phyloP scores from a whole-genome alignment of 768 basidiomycete species.

The Boletellus ananas region DNA sequence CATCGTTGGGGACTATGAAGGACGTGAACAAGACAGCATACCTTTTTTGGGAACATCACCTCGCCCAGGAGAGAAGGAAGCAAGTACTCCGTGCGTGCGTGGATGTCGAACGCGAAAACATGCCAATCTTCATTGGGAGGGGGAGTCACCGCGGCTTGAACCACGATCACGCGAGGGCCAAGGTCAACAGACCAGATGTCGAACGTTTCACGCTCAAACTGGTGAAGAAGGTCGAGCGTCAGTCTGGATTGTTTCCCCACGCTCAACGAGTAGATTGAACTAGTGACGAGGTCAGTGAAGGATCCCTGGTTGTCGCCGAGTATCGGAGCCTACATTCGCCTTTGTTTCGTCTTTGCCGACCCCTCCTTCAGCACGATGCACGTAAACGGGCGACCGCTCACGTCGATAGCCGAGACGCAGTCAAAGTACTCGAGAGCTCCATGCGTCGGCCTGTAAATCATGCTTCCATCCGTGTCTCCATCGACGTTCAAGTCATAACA shows the following conservation, averaged over 20 bases:
- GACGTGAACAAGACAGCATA: not conserved
- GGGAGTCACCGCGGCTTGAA: not conserved
- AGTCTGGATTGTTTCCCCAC: not conserved
- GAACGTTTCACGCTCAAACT: conserved; percentile 2
- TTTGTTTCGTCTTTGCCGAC: not conserved
- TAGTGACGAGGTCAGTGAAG: not conserved
- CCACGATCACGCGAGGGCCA: conserved; percentile 12
- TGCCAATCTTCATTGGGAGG: not conserved
- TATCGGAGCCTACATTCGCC: conserved; percentile 4
- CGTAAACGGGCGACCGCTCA: conserved; percentile 14
- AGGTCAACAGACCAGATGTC: conserved; percentile 1
- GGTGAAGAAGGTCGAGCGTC: conserved; percentile 13
- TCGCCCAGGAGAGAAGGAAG: not conserved
- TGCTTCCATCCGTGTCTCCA: not conserved
- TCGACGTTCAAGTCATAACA: not conserved
- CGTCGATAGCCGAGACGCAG: conserved; percentile 12
- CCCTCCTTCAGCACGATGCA: conserved; percentile 11
- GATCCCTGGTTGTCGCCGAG: too few relatives aligned
- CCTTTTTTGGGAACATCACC: not conserved
- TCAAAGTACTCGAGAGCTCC: not conserved
- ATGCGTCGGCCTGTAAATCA: not conserved
- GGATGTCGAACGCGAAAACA: conserved; percentile 13
- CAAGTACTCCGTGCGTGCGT: conserved; percentile 4
- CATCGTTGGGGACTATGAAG: too few relatives aligned
- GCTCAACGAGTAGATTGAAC: conserved; percentile 2